A percentile compares a stretch with the other conserved stretches of the same genome.
These are phyloP conservation scores for Mortierella sp. DNA, from an alignment of 371 early-diverging fungal species.

Conservation along the genomic window DNA sequence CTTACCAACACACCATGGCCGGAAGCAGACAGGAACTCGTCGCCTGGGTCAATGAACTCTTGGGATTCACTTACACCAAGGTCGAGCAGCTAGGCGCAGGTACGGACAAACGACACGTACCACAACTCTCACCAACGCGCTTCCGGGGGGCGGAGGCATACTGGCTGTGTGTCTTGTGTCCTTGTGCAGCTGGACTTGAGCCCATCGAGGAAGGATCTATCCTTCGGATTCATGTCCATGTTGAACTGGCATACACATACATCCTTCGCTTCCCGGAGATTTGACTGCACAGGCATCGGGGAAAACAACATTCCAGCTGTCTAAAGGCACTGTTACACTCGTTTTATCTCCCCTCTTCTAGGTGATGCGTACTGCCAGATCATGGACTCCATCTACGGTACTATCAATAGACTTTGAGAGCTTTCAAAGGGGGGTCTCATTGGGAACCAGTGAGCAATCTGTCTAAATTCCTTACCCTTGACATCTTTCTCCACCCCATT, in stretches of 20 bases:
- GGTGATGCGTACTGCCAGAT: constrained; percentile 86
- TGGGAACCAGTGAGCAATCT: too few species aligned
- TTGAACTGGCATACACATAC: too few species aligned
- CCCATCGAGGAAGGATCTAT: too few species aligned
- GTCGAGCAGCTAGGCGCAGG: constrained; percentile 95
- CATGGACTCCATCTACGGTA: constrained; percentile 81
- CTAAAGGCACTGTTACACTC: background rate
- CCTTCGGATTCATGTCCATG: too few species aligned
- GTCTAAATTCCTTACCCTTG: background rate
- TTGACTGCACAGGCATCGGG: too few species aligned
- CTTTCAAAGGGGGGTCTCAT: background rate
- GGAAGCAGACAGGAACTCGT: constrained; percentile 90
- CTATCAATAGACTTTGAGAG: background rate
- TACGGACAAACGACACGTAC: constrained; percentile 42
- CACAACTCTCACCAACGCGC: background rate
- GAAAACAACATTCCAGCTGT: too few species aligned
- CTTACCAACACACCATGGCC: constrained; percentile 60
- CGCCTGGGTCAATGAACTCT: constrained; percentile 92
- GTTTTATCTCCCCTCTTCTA: constrained; percentile 16
- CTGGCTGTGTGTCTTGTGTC: too few species aligned
- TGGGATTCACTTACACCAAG: constrained; percentile 88
- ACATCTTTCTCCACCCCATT: background rate
- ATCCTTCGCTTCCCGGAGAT: too few species aligned
- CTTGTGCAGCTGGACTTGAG: too few species aligned
- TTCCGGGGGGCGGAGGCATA: too few species aligned